These are phyloP conservation scores for Eucalyptus decipiens DNA, from an alignment of 345 rosid species.

Conservation along the genomic window DNA sequence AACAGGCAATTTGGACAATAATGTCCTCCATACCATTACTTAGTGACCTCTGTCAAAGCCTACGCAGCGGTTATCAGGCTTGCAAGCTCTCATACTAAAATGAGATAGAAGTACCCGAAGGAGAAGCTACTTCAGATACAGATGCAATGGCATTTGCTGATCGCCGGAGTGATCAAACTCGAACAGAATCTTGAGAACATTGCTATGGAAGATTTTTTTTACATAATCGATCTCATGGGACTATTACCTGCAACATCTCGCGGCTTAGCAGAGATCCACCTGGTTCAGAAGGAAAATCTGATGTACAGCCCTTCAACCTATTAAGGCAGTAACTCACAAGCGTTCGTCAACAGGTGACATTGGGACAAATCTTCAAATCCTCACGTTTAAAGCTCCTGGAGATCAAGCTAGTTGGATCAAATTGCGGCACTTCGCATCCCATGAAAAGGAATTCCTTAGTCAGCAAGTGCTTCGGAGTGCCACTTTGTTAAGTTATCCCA, in stretches of 20 bases:
- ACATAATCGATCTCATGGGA: neutral
- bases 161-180: neutral
- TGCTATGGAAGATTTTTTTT: neutral
- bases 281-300: constrained; percentile 9
- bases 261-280: constrained; percentile 16
- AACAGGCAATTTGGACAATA: neutral
- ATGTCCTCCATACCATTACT: neutral
- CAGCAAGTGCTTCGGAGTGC: constrained; percentile 35
- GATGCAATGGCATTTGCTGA: neutral
- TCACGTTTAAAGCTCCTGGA: constrained; percentile 53
- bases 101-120: neutral
- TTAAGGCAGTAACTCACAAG: constrained; percentile 27
- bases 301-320: constrained; percentile 20
- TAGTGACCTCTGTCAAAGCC: neutral
- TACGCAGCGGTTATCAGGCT: neutral
- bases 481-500: neutral
- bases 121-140: neutral
- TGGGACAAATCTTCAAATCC: constrained; percentile 44
- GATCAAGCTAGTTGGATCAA: constrained; percentile 33
- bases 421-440: constrained; percentile 28
- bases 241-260: constrained; percentile 45
- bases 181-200: neutral
- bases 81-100: neutral
- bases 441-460: constrained; percentile 34
- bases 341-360: constrained; percentile 41